A percentile compares a stretch with the other conserved stretches of the same genome.
Evolutionary conservation across 441 rosid genomes (phyloP).

Genomic region (Capsella rubella): DNA sequence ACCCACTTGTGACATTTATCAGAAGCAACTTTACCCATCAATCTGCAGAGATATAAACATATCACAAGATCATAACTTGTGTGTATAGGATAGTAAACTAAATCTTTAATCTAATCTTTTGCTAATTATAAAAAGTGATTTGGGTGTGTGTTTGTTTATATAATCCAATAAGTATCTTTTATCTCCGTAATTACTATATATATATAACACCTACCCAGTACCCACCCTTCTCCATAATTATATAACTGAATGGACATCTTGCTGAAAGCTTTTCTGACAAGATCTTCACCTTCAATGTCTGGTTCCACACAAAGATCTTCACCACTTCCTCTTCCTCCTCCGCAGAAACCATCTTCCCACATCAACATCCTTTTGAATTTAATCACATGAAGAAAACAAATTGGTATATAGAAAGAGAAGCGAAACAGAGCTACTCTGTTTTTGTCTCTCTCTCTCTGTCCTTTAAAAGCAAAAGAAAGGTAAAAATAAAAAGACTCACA

Average conservation of each 20-base stretch:
- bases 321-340: conserved; percentile 61
- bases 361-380: conserved; percentile 80
- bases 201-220: conserved; percentile 80
- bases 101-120: conserved; percentile 3
- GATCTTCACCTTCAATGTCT: conserved; percentile 91
- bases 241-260: conserved; percentile 99
- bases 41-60: conserved; percentile 54
- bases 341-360: conserved; percentile 99
- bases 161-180: conserved; percentile 24
- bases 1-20: conserved; percentile 99
- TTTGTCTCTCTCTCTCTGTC: background rate
- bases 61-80: conserved; percentile 35
- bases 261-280: conserved; percentile 98
- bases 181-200: conserved; percentile 27
- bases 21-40: conserved; percentile 99
- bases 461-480: conserved; percentile 14
- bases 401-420: conserved; percentile 30
- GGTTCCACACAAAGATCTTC: conserved; percentile 67
- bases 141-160: conserved; percentile 33
- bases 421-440: conserved; percentile 41
- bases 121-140: conserved; percentile 30
- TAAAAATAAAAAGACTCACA: conserved; percentile 61
- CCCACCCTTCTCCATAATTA: conserved; percentile 99
- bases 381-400: conserved; percentile 17
- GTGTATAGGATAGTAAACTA: background rate